Conservation (phyloP, 495 filamentous ascomycete species). For the Peziza echinospora region DNA sequence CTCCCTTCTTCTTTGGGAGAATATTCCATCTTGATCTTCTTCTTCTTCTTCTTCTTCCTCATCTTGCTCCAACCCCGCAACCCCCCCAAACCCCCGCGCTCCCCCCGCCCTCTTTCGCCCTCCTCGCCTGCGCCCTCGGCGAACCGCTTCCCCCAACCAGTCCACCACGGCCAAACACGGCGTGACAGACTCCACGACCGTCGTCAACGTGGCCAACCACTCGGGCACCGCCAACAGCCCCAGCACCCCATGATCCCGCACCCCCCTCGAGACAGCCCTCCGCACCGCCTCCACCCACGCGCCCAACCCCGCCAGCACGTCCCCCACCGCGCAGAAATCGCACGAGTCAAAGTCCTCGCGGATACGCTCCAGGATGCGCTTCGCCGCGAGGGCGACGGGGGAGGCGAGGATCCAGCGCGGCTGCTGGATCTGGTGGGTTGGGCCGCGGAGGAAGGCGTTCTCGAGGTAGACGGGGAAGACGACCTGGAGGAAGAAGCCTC, state of each 20-base stretch:
- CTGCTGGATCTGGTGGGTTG: too few species aligned
- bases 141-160: neutral
- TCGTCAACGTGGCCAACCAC: too few species aligned
- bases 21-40: neutral
- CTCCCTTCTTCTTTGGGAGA: neutral
- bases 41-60: too few species aligned
- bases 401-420: constrained; percentile 39
- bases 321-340: neutral
- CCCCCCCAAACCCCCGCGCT: neutral
- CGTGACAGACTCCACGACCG: neutral
- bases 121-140: neutral
- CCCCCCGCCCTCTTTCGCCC: neutral
- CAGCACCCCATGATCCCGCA: neutral
- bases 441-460: constrained; percentile 23
- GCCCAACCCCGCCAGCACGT: neutral
- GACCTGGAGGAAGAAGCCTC: constrained; percentile 33
- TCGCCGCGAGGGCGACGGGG: constrained; percentile 32
- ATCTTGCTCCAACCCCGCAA: too few species aligned
- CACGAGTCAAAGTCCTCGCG: neutral
- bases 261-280: neutral
- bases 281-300: neutral
- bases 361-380: neutral
- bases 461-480: constrained; percentile 48
- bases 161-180: neutral
- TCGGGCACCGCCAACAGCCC: neutral